Base-by-base conservation (phyloP, 768 basidiomycete species). In the Leucocoprinus sp. region DNA sequence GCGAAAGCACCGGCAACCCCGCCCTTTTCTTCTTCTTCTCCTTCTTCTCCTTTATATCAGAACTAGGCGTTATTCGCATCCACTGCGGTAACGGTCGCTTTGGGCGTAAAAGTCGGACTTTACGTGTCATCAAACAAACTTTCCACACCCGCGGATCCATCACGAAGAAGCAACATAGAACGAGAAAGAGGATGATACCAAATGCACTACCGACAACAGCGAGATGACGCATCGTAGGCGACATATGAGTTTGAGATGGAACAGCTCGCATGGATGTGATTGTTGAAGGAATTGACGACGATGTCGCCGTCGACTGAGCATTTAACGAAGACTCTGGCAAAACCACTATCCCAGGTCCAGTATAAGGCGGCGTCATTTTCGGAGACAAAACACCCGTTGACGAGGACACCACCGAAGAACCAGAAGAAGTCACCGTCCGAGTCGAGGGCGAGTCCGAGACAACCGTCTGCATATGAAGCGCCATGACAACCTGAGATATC, bases 141-240 rank as follows among this genome's bases (percentile, higher is more conserved):
- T 27, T 41, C 45, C 45, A 42, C 17, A 41, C 37, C 8, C 39
- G 46, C n/a, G 46, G 46, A 22, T 35, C 34, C 40, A 34, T 27
- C 12, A 46, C 38, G 24, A 48, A 17, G 39, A 41, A 41, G 26
- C 23, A 42, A 11, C 46, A 42, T 7, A 24, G 34, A 19, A 34
- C 27, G 8, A 42, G 18, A 28, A 48, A 24, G 9, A 42, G 7
- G 12, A 48, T 11, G 33, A 26, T 23, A 15, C 18, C 40, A 15
- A 48, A 26, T 7, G 34, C 40, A 8, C 31, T 34, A n/a, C 46
- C 46, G 14, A 48, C 31, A 17, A 48, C 33, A 8, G 39, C 39
- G 23, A 48, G 14, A 42, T 35, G 46, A 18, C 35, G 46, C 15
- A 29, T 19, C 9, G 17, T 21, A 6, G 33, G 14, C 27, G 31